Evolutionary conservation across 2,329 filamentous ascomycete species (phyloP).

Genomic region (Byssoonygena ceratinophila): DNA sequence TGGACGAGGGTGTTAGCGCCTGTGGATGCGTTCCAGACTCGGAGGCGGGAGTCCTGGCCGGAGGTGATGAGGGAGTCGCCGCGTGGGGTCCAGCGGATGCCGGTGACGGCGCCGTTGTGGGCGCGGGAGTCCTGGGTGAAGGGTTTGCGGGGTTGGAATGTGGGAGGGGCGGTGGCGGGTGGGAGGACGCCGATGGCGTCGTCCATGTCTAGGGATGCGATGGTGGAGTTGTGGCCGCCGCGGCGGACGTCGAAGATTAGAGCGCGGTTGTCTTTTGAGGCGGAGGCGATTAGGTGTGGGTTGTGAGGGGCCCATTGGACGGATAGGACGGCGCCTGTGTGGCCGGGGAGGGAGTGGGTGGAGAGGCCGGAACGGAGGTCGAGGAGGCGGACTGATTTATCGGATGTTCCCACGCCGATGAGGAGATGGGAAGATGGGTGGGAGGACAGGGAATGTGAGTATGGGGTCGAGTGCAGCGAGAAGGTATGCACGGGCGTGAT

Average conservation of each 20-base stretch:
- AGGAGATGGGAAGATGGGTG: conserved; percentile 59
- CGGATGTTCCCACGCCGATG: conserved; percentile 79
- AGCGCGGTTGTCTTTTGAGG: conserved; percentile 72
- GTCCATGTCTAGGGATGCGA: conserved; percentile 73
- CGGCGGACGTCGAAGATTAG: conserved; percentile 81
- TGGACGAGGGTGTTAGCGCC: conserved; percentile 80
- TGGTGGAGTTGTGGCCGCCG: conserved; percentile 53
- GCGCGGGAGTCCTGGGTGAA: conserved; percentile 46
- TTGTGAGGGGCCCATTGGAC: conserved; percentile 72
- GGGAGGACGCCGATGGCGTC: conserved; percentile 59
- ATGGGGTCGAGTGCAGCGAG: conserved; percentile 37
- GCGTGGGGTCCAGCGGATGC: conserved; percentile 72
- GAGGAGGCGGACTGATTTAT: conserved; percentile 71
- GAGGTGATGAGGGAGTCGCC: conserved; percentile 66
- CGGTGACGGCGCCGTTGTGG: conserved; percentile 74
- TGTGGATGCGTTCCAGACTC: conserved; percentile 73
- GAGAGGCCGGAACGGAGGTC: conserved; percentile 73
- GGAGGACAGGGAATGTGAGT: conserved; percentile 60
- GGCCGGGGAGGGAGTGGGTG: conserved; percentile 60
- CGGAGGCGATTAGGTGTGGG: conserved; percentile 71
- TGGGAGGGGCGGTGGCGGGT: conserved; percentile 24
- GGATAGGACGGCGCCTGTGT: conserved; percentile 55
- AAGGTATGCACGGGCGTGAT: conserved; percentile 40
- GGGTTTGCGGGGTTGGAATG: conserved; percentile 29
- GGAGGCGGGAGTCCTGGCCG: conserved; percentile 72